Base-by-base conservation (phyloP, 1,284 basidiomycete genomes). In the Rhodotorula sp. region DNA sequence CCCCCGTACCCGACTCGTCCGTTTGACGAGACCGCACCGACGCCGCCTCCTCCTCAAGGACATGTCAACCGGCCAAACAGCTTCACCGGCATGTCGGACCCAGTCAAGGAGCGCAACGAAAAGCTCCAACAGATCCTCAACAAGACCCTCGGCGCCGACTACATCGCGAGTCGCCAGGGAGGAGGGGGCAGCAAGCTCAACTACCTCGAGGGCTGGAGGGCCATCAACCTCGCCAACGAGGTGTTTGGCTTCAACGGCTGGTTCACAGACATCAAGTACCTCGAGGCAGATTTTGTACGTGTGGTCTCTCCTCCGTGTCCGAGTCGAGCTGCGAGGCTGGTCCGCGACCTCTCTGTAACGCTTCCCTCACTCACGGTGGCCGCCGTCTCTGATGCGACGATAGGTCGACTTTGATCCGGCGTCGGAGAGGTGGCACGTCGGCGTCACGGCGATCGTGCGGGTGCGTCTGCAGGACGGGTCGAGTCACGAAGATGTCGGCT, bases 241-340 rank as follows among this genome's bases (percentile, higher is more conserved):
- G 91, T 99, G 49, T 99, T 99, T 82, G 95, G 95, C 2, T 97
- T 94, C 83, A 95, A 98, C 74, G 96, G 96, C 17, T 99, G 95
- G 95, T 93, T 89, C 64, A 92, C 93, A 4, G 91, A 83, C 66
- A 85, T 98, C 61, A 86, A 91, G 66, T 89, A 82, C 62, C 82
- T 97, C 55, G 88, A 88, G 24, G 90, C 90, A 7, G 85, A 87
- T 77, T 87, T 82, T 78, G 84, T 86, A 62, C 51, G 61, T 37
- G 42, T 6, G 3, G 56, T 37, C 24, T 37, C 48, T 6, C 15
- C 22, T 14, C 15, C 33, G 6, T 53, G 20, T 24, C 42, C 24
- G 17, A 15, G 37, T 30, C 37, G 2, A 12, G 2, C 12, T 12
- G 37, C 5, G 37, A 12, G 30, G 1, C 8, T 7, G 15, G 4